Evolutionary conservation across 306 rosid species (phyloP), one percentile per base, ranked within the genome.

Genomic region (Hippophae rhamnoides): DNA sequence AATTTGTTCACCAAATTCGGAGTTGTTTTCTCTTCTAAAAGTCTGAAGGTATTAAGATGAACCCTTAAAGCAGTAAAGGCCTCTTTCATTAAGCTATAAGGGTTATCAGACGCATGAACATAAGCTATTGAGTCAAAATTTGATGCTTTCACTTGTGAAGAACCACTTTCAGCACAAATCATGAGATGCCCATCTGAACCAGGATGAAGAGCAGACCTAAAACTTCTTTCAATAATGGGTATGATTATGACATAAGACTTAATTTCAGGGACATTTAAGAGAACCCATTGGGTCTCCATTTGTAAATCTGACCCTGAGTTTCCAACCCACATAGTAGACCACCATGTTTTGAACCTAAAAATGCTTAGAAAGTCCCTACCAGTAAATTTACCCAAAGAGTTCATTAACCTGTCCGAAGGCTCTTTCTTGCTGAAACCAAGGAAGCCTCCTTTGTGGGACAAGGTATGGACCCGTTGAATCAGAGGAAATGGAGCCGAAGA

Each of bases 341-440:
- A 87, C 95, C 97, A 90, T 5, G 97, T 87, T 74, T 90, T 90
- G 88, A 87, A 87, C 83, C 97, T 72, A 60, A 87, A 87, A 51
- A 87, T 62, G 52, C 94, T 84, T 0, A 87, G 68, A 12, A 90
- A 90, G 61, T 84, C 64, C 23, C 88, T 84, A 7, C 56, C 69
- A 1, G 10, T 73, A 73, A 90, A 69, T 41, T 80, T 70, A 5
- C 95, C 95, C 64, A 90, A 64, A 5, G 90, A 81, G 65, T 84
- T 90, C 13, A 53, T 55, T 62, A 82, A 65, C 64, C 85, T 81
- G 27, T 84, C 82, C 1, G 90, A 81, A 3, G 94, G 79, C 12
- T 58, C 58, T 1, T 71, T 56, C 41, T 68, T 67, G 25, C 49
- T 48, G 69, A 90, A 87, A 10, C 95, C 95, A 3, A 90, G 74